A percentile compares a stretch with the other conserved stretches of the same genome.
Evolutionary conservation across 805 yeast genomes (phyloP).

Genomic region (Torulaspora maleeae): DNA sequence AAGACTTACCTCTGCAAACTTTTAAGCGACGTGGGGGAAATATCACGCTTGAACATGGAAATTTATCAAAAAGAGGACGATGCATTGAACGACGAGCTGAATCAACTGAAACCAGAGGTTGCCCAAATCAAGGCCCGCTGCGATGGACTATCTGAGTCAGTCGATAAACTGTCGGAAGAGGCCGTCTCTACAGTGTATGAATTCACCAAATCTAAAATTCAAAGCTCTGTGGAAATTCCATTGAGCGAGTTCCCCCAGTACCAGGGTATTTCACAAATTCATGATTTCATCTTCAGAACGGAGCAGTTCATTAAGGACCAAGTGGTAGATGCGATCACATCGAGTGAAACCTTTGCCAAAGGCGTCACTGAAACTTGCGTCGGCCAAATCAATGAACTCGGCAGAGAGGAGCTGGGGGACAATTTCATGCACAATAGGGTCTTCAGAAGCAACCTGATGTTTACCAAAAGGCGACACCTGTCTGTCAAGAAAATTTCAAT

Average conservation of each 20-base stretch:
- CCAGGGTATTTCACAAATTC: conserved; percentile 57
- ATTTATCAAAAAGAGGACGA: conserved; percentile 48
- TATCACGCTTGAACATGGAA: conserved; percentile 61
- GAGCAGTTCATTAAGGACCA: conserved; percentile 62
- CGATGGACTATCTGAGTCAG: conserved; percentile 49
- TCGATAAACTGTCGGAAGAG: conserved; percentile 60
- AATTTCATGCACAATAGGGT: conserved; percentile 53
- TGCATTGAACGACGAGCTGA: conserved; percentile 46
- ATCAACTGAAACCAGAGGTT: conserved; percentile 58
- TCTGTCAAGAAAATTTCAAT: conserved; percentile 54
- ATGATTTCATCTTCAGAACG: conserved; percentile 65
- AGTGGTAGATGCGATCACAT: conserved; percentile 57
- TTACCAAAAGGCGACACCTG: conserved; percentile 64
- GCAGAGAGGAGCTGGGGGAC: conserved; percentile 59
- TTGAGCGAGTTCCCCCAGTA: conserved; percentile 42
- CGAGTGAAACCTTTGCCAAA: conserved; percentile 69
- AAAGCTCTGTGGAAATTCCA: conserved; percentile 43
- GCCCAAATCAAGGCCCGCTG: conserved; percentile 51
- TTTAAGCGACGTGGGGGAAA: conserved; percentile 54
- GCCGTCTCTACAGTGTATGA: conserved; percentile 56
- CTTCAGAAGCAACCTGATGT: conserved; percentile 76
- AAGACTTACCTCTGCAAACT: conserved; percentile 76
- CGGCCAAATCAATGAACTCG: conserved; percentile 54
- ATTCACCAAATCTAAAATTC: conserved; percentile 51
- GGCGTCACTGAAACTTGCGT: conserved; percentile 56